A percentile compares a stretch with the other conserved stretches of the same genome.
Evolutionary conservation across 192 early-diverging fungal genomes (phyloP).

Genomic region (Tieghemiomyces parasiticus): DNA sequence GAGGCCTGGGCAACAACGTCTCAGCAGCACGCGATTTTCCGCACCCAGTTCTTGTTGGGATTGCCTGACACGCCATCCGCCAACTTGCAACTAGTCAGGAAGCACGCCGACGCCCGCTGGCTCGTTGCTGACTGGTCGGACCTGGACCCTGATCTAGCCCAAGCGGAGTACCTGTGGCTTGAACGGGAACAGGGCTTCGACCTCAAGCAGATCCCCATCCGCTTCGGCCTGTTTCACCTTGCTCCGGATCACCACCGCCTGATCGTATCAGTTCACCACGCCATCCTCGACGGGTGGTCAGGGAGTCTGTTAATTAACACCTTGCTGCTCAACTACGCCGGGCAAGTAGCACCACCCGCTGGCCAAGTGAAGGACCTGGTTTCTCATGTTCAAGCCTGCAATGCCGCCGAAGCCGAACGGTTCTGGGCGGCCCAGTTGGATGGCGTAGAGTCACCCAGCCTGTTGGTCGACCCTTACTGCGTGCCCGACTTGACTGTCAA

Average conservation of each 20-base stretch:
- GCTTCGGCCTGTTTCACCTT: background rate
- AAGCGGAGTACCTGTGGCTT: background rate
- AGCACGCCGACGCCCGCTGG: background rate
- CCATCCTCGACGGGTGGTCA: too few species aligned
- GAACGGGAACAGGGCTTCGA: background rate
- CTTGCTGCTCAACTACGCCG: too few species aligned
- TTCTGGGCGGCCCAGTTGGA: too few species aligned
- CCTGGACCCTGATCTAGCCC: background rate
- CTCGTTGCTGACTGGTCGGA: background rate
- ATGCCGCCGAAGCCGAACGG: too few species aligned
- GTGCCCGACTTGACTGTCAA: too few species aligned
- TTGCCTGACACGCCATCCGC: background rate
- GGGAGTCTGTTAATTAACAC: too few species aligned
- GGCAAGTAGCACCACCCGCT: too few species aligned
- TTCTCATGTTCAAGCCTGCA: too few species aligned
- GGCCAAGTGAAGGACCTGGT: too few species aligned
- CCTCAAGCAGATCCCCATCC: background rate
- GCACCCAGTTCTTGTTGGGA: background rate
- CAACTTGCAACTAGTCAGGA: background rate
- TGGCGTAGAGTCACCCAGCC: too few species aligned
- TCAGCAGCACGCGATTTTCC: constrained; percentile 2
- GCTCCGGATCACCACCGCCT: background rate
- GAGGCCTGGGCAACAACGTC: background rate
- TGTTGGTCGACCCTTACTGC: too few species aligned
- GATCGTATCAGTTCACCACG: background rate